Percentiles rank a stretch among this genome's conserved stretches.
Evolutionary conservation across 352 stramenopile genomes (phyloP).

Genomic region (Phytophthora pistaciae): DNA sequence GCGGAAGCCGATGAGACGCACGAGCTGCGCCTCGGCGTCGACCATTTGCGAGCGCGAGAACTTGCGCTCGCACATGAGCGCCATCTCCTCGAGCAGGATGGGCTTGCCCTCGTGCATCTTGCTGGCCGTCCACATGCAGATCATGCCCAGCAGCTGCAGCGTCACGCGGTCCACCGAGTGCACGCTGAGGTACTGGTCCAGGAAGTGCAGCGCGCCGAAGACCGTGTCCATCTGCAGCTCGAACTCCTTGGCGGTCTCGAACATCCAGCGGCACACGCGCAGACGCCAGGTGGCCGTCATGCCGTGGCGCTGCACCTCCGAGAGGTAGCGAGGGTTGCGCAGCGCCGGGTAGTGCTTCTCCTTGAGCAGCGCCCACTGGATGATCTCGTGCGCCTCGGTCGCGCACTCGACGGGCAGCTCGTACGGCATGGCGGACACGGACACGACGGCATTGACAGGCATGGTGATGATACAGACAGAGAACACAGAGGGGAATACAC

Average conservation of each 20-base stretch:
- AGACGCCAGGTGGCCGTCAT: slow-evolving; percentile 74
- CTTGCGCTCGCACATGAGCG: slow-evolving; percentile 78
- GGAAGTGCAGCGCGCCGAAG: slow-evolving; percentile 66
- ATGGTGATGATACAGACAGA: slow-evolving; percentile 14
- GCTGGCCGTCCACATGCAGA: slow-evolving; percentile 76
- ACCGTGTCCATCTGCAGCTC: slow-evolving; percentile 74
- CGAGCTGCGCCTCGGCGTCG: slow-evolving; percentile 62
- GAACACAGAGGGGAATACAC: slow-evolving; percentile 22
- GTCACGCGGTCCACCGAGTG: slow-evolving; percentile 79
- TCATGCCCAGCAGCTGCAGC: slow-evolving; percentile 78
- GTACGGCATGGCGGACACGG: slow-evolving; percentile 37
- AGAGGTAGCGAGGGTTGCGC: slow-evolving; percentile 56
- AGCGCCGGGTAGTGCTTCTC: slow-evolving; percentile 39
- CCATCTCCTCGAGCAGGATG: slow-evolving; percentile 79
- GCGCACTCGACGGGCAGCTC: slow-evolving; percentile 31
- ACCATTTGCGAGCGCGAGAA: slow-evolving; percentile 73
- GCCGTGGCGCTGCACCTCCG: slow-evolving; percentile 56
- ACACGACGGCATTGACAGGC: slow-evolving; percentile 12
- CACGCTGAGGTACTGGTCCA: slow-evolving; percentile 75
- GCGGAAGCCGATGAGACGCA: slow-evolving; percentile 66
- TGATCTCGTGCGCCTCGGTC: slow-evolving; percentile 36
- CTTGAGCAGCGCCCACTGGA: slow-evolving; percentile 52
- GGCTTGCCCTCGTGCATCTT: slow-evolving; percentile 82
- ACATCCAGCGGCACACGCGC: slow-evolving; percentile 86
- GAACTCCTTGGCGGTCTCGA: slow-evolving; percentile 79